Evolutionary conservation across 805 yeast species (phyloP).

Genomic region (Candida alai): DNA sequence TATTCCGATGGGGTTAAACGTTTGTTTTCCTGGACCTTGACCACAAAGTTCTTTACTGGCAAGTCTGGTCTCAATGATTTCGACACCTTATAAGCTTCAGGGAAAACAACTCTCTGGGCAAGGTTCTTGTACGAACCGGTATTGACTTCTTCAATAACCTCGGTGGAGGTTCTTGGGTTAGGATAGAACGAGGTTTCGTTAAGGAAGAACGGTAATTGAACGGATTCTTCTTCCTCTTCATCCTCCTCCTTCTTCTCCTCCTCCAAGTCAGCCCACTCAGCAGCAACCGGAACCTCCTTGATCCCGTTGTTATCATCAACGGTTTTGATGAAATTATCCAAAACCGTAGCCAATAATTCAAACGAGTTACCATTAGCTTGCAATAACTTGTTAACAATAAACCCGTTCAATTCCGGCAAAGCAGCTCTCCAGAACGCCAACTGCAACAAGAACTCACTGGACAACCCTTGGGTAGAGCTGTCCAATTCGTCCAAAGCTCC

Average conservation of each 20-base stretch:
- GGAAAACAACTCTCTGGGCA: constrained; percentile 71
- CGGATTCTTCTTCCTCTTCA: constrained; percentile 24
- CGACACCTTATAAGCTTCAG: constrained; percentile 67
- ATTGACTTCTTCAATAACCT: constrained; percentile 38
- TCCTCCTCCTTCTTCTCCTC: constrained; percentile 23
- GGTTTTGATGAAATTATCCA: constrained; percentile 61
- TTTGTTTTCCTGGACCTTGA: constrained; percentile 86
- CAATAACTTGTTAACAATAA: constrained; percentile 70
- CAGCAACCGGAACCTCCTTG: constrained; percentile 30
- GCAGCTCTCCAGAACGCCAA: constrained; percentile 76
- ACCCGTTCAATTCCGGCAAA: constrained; percentile 57
- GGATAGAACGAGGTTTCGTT: constrained; percentile 64
- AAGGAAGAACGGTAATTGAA: constrained; percentile 46
- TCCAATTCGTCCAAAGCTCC: constrained; percentile 53
- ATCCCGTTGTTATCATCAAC: constrained; percentile 44
- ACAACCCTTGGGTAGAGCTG: constrained; percentile 67
- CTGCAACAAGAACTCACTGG: constrained; percentile 70
- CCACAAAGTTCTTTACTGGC: constrained; percentile 78
- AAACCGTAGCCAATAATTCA: constrained; percentile 70
- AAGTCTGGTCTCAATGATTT: constrained; percentile 80
- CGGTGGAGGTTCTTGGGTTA: constrained; percentile 46
- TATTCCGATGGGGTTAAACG: constrained; percentile 88
- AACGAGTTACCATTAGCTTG: constrained; percentile 80
- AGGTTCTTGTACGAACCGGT: constrained; percentile 43
- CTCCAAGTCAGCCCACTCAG: constrained; percentile 34